These are phyloP conservation scores for Penicillium nordicum DNA, from an alignment of 2,329 filamentous ascomycete species.

Conservation along the genomic window DNA sequence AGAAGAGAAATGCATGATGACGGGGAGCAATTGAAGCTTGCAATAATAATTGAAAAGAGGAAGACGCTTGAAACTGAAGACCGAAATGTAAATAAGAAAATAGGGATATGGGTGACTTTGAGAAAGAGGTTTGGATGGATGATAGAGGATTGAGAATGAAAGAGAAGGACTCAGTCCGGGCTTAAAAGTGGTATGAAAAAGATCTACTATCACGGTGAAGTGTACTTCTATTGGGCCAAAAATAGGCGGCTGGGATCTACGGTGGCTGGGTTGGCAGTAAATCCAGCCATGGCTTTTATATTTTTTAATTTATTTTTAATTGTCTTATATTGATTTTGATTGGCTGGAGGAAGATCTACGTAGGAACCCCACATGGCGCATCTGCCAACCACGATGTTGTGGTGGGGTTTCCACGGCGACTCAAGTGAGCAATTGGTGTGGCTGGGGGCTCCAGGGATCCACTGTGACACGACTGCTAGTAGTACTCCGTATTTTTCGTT, in stretches of 20 bases:
- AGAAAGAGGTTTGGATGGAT: background rate
- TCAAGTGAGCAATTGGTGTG: conserved; percentile 16
- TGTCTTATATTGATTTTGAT: background rate
- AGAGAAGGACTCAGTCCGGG: background rate
- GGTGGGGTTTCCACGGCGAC: conserved; percentile 3
- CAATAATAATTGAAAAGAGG: background rate
- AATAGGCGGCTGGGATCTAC: conserved; percentile 25
- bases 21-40: background rate
- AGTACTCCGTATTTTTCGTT: background rate
- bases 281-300: conserved; percentile 11
- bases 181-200: conserved; percentile 2
- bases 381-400: conserved; percentile 4
- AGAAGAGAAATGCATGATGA: conserved; percentile 31
- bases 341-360: background rate
- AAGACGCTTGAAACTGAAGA: background rate
- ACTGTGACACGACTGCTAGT: conserved; percentile 6
- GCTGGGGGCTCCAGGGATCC: conserved; percentile 17
- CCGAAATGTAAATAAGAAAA: conserved; percentile 5
- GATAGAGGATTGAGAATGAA: background rate
- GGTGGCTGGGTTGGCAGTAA: conserved; percentile 18
- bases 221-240: conserved; percentile 14
- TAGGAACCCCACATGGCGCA: background rate
- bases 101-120: background rate
- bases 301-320: conserved; percentile 5
- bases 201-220: conserved; percentile 7